These are phyloP conservation scores for Metschnikowia cubensis DNA, from an alignment of 805 yeast genomes.

Conservation along the genomic window DNA sequence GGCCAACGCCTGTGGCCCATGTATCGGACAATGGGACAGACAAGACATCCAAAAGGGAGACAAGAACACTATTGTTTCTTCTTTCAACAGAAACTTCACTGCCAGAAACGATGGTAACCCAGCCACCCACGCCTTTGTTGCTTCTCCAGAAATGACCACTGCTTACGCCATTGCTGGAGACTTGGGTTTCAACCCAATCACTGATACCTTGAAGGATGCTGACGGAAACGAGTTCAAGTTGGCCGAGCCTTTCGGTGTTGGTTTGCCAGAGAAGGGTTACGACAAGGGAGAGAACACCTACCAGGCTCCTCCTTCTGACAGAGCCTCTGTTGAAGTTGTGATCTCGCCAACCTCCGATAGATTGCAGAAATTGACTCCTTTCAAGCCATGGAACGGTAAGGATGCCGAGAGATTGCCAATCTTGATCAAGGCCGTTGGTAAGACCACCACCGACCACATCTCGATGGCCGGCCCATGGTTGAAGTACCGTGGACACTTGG, in stretches of 20 bases:
- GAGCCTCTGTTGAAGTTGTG: slow-evolving; percentile 66
- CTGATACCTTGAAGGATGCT: slow-evolving; percentile 81
- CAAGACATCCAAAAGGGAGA: slow-evolving; percentile 88
- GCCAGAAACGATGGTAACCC: slow-evolving; percentile 98
- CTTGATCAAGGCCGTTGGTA: slow-evolving; percentile 92
- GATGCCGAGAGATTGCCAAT: slow-evolving; percentile 88
- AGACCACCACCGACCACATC: slow-evolving; percentile 98
- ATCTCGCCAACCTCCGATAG: slow-evolving; percentile 92
- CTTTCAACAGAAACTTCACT: slow-evolving; percentile 97
- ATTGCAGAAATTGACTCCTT: slow-evolving; percentile 90
- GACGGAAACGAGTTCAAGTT: slow-evolving; percentile 90
- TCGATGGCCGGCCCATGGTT: slow-evolving; percentile 99
- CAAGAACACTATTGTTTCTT: slow-evolving; percentile 93
- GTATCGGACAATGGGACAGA: slow-evolving; percentile 99
- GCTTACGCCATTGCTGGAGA: slow-evolving; percentile 96
- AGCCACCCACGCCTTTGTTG: slow-evolving; percentile 92
- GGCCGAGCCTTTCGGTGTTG: slow-evolving; percentile 83
- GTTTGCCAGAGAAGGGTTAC: slow-evolving; percentile 87
- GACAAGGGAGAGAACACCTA: slow-evolving; percentile 91
- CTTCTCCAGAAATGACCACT: slow-evolving; percentile 94
- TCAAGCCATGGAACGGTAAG: slow-evolving; percentile 95
- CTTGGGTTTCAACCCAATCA: slow-evolving; percentile 92
- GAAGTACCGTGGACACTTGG: slow-evolving; percentile 99
- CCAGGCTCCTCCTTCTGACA: slow-evolving; percentile 94
- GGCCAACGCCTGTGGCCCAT: slow-evolving; percentile 99